These are phyloP conservation scores for Aspergillus sparsus DNA, from an alignment of 495 filamentous ascomycete species.

Conservation along the genomic window DNA sequence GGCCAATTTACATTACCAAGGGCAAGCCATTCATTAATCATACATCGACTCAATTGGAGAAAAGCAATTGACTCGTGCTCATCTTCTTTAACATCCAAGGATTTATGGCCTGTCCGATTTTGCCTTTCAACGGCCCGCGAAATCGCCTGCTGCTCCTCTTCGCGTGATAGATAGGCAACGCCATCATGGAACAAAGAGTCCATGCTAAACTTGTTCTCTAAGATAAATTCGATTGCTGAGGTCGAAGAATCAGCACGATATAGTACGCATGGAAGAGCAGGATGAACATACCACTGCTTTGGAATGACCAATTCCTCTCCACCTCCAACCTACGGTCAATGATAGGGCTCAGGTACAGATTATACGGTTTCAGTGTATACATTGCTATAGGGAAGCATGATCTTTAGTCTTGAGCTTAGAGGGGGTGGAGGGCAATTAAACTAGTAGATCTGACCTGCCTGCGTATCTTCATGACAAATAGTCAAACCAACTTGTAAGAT, in stretches of 20 bases:
- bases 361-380: constrained; percentile 68
- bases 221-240: constrained; percentile 62
- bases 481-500: constrained; percentile 79
- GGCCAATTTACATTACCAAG: constrained; percentile 26
- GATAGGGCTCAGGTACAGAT: constrained; percentile 63
- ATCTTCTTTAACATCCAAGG: constrained; percentile 54
- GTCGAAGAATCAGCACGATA: constrained; percentile 9
- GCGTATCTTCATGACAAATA: constrained; percentile 56
- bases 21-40: constrained; percentile 53
- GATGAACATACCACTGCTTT: constrained; percentile 48
- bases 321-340: constrained; percentile 50
- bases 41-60: constrained; percentile 39
- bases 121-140: constrained; percentile 28
- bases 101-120: constrained; percentile 29
- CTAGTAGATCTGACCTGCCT: constrained; percentile 36
- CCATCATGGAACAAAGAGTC: constrained; percentile 57
- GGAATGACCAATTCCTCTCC: constrained; percentile 56
- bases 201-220: constrained; percentile 63
- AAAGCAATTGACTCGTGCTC: constrained; percentile 61
- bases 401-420: not conserved
- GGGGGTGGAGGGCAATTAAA: not conserved
- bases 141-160: constrained; percentile 56
- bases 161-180: constrained; percentile 67
- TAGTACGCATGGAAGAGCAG: not conserved
- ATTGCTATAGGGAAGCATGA: constrained; percentile 35